phyloP scores from a whole-genome alignment of 129 eudicot species.

The Rutidosis leptorrhynchoides region DNA sequence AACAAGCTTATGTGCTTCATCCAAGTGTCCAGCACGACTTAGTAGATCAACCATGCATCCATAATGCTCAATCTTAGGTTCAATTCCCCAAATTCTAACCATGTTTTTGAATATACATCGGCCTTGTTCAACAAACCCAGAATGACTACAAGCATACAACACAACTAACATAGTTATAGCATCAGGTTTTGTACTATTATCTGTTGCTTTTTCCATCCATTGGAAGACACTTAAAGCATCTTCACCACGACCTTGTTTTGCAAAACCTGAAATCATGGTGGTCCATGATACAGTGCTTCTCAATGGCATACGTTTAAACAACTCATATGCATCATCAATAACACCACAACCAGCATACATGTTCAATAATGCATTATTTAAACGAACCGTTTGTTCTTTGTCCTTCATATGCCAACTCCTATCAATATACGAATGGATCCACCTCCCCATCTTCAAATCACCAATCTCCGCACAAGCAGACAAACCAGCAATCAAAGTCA shows the following conservation, averaged over 20 bases:
- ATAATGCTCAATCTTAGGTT: slow-evolving; percentile 61
- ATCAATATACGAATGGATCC: slow-evolving; percentile 54
- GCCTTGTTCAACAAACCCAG: slow-evolving; percentile 62
- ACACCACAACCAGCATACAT: slow-evolving; percentile 81
- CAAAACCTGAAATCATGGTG: slow-evolving; percentile 64
- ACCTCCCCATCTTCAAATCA: slow-evolving; percentile 56
- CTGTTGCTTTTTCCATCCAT: slow-evolving; percentile 39
- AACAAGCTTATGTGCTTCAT: slow-evolving; percentile 56
- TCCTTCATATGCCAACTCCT: slow-evolving; percentile 19
- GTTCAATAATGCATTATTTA: slow-evolving; percentile 59
- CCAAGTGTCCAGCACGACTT: slow-evolving; percentile 65
- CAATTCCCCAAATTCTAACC: slow-evolving; percentile 44
- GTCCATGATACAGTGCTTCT: slow-evolving; percentile 64
- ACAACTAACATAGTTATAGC: slow-evolving; percentile 52
- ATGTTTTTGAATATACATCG: slow-evolving; percentile 40
- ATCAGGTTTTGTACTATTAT: slow-evolving; percentile 41
- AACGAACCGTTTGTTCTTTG: slow-evolving; percentile 27
- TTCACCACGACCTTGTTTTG: slow-evolving; percentile 58
- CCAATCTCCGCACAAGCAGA: slow-evolving; percentile 84
- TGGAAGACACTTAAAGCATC: slow-evolving; percentile 54
- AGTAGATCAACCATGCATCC: slow-evolving; percentile 81
- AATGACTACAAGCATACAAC: slow-evolving; percentile 70
- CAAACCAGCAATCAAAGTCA: slow-evolving; percentile 39
- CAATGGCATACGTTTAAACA: slow-evolving; percentile 45
- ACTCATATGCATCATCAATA: slow-evolving; percentile 42